Conservation (phyloP, 2,329 filamentous ascomycete genomes). For the Talaromyces islandicus region DNA sequence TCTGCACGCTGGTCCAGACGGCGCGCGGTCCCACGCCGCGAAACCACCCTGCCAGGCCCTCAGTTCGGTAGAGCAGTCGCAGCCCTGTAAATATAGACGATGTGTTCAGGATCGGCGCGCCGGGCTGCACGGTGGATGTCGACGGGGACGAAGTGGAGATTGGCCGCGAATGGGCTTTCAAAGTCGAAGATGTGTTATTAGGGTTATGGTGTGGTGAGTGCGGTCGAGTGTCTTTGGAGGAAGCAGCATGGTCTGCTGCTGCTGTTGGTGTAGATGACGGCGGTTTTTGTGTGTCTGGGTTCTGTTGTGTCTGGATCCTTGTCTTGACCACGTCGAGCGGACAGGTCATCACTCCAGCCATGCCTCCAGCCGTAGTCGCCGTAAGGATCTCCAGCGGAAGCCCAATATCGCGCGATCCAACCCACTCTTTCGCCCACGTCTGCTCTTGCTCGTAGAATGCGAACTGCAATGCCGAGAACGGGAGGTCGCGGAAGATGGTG, state of each 20-base stretch:
- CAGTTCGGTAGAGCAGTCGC: conserved; percentile 79
- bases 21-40: conserved; percentile 85
- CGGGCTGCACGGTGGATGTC: conserved; percentile 72
- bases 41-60: conserved; percentile 87
- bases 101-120: conserved; percentile 75
- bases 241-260: conserved; percentile 41
- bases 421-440: conserved; percentile 70
- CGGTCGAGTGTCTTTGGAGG: conserved; percentile 23
- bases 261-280: conserved; percentile 15
- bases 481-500: conserved; percentile 86
- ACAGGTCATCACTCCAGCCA: conserved; percentile 91
- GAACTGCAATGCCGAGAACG: conserved; percentile 94
- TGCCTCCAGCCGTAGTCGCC: conserved; percentile 79
- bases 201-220: conserved; percentile 1
- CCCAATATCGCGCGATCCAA: conserved; percentile 77
- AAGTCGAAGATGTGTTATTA: not conserved
- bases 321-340: conserved; percentile 98
- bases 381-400: conserved; percentile 80
- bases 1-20: conserved; percentile 97
- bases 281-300: conserved; percentile 37
- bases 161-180: conserved; percentile 54
- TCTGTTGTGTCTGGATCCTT: conserved; percentile 85
- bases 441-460: conserved; percentile 97
- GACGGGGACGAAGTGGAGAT: conserved; percentile 90
- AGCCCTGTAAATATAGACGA: conserved; percentile 83